phyloP scores from a whole-genome alignment of 179 eudicot species.

The Pouteria campechiana region DNA sequence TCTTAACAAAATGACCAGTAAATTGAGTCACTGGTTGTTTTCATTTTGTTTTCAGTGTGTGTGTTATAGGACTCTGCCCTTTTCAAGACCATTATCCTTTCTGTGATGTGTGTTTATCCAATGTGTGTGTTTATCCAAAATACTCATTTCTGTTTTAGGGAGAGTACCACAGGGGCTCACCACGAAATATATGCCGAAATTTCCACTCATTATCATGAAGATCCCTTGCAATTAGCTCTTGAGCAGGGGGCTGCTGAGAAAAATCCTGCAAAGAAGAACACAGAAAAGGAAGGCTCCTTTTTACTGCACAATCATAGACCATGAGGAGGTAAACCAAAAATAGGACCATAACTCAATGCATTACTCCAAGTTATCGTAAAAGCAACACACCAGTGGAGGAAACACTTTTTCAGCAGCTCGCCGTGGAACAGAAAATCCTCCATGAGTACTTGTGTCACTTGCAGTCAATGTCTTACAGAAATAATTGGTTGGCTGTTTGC shows the following conservation, averaged over 20 bases:
- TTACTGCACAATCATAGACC: too few relatives aligned
- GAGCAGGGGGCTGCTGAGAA: slow-evolving; percentile 49
- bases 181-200: slow-evolving; percentile 60
- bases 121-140: too few relatives aligned
- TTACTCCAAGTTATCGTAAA: not conserved
- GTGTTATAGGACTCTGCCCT: too few relatives aligned
- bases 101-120: too few relatives aligned
- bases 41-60: too few relatives aligned
- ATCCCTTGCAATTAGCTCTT: slow-evolving; percentile 58
- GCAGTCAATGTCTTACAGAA: slow-evolving; percentile 59
- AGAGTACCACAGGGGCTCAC: slow-evolving; percentile 27
- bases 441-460: slow-evolving; percentile 68
- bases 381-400: slow-evolving; percentile 39
- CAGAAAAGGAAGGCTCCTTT: too few relatives aligned
- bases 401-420: slow-evolving; percentile 73
- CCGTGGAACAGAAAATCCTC: slow-evolving; percentile 73
- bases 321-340: not conserved
- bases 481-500: slow-evolving; percentile 52
- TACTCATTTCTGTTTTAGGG: too few relatives aligned
- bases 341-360: too few relatives aligned
- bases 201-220: slow-evolving; percentile 69
- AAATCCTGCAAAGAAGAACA: slow-evolving; percentile 17
- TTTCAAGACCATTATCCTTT: too few relatives aligned
- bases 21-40: too few relatives aligned
- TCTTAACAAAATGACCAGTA: too few relatives aligned